phyloP scores from a whole-genome alignment of 345 rosid genomes.

The Salix brachista region DNA sequence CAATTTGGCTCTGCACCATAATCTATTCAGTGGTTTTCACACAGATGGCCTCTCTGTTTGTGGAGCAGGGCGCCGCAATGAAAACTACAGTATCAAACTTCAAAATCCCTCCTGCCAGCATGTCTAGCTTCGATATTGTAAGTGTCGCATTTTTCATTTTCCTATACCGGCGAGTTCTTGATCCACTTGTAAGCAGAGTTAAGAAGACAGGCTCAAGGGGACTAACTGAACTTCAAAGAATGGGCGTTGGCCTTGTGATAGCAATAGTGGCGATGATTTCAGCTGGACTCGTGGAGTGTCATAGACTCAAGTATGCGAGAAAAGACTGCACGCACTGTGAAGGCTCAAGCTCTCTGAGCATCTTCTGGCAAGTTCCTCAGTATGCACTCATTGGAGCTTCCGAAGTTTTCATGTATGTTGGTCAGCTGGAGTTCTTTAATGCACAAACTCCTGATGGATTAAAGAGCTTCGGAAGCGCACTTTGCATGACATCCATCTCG shows the following conservation, averaged over 20 bases:
- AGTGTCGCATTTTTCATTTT: slow-evolving; percentile 90
- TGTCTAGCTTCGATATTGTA: slow-evolving; percentile 95
- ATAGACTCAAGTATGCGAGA: slow-evolving; percentile 62
- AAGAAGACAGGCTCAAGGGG: slow-evolving; percentile 53
- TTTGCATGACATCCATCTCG: slow-evolving; percentile 94
- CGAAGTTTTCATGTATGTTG: slow-evolving; percentile 98
- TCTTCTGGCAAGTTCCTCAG: slow-evolving; percentile 98
- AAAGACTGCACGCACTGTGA: slow-evolving; percentile 68
- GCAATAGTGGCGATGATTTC: slow-evolving; percentile 85
- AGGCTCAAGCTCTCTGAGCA: slow-evolving; percentile 93
- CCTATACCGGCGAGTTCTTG: slow-evolving; percentile 71
- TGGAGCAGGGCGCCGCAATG: slow-evolving; percentile 99
- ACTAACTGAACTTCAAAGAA: slow-evolving; percentile 86
- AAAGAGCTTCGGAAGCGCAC: slow-evolving; percentile 94
- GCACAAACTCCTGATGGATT: slow-evolving; percentile 93
- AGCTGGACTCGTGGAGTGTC: slow-evolving; percentile 82
- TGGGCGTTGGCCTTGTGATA: slow-evolving; percentile 93
- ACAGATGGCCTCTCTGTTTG: slow-evolving; percentile 98
- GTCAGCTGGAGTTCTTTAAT: slow-evolving; percentile 95
- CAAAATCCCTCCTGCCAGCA: slow-evolving; percentile 86
- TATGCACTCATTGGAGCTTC: slow-evolving; percentile 91
- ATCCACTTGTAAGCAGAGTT: slow-evolving; percentile 55
- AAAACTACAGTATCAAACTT: slow-evolving; percentile 66
- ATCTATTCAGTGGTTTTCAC: slow-evolving; percentile 93
- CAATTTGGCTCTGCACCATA: slow-evolving; percentile 98